Evolutionary conservation across 345 rosid species (phyloP), one percentile per base, ranked within the genome.

Genomic region (Citrus mangshanensis): DNA sequence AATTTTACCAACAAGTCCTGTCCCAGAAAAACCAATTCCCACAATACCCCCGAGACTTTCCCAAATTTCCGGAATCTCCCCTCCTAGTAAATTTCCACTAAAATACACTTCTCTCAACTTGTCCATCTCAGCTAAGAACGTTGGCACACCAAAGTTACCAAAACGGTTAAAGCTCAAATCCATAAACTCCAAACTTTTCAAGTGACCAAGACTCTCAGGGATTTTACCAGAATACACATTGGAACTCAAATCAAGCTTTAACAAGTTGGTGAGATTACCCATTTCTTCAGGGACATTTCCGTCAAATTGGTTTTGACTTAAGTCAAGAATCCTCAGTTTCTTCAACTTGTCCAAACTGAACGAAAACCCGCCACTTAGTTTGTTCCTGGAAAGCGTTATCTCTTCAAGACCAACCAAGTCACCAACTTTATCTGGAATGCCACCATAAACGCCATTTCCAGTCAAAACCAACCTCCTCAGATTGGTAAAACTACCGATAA

Each of bases 81-180:
- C 94, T 62, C 90, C 92, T 5, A 91, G 79, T 19, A 73, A 72
- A 30, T 92, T 92, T n/a, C 97, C 94, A 78, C 94, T 92, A 86
- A 89, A 77, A 75, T 84, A 62, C 66, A 92, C 79, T 73, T 86
- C 89, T 75, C 65, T 88, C 79, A 91, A 34, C 22, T 81, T 73
- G 2, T 84, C 80, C 86, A 88, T 80, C 70, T 83, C 82, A 12
- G 84, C 86, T 7, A 88, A 49, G 77, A 86, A 87, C 81, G 82
- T 42, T 60, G 93, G 97, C 73, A 91, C 63, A 5, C 97, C 93
- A 32, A 62, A 83, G 66, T 86, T 86, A 2, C 91, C 89, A 38
- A 89, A 88, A 5, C 80, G 83, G 75, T 90, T 90, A 12, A 80
- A 90, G 76, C 97, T 89, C 84, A 92, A 42, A 73, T 90, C 94